Percentiles rank a stretch among this genome's conserved stretches.
These are phyloP conservation scores for Acer saccharum DNA, from an alignment of 345 rosid species.

Conservation along the genomic window DNA sequence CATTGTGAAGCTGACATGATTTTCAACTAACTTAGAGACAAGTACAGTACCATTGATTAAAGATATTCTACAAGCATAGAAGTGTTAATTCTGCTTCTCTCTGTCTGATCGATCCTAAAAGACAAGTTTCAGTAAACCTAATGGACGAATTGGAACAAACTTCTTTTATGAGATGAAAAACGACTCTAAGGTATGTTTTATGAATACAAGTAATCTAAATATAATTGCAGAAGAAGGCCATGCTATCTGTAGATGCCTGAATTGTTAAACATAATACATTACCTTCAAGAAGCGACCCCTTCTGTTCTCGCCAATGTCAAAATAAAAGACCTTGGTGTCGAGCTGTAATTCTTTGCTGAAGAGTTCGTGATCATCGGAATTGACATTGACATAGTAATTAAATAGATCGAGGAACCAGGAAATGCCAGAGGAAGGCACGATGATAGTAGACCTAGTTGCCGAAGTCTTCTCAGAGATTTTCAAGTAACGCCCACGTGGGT, in stretches of 20 bases:
- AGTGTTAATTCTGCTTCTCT: neutral
- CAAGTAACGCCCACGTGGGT: constrained; percentile 91
- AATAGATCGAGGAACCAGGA: constrained; percentile 99
- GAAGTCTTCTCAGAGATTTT: constrained; percentile 98
- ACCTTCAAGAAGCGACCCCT: constrained; percentile 98
- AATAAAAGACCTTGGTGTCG: constrained; percentile 97
- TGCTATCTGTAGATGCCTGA: neutral
- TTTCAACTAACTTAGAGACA: neutral
- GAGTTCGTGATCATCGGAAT: constrained; percentile 81
- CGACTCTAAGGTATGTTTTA: neutral
- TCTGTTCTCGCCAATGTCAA: constrained; percentile 94
- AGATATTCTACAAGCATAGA: neutral
- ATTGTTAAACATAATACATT: neutral
- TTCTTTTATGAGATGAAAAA: neutral
- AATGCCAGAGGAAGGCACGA: constrained; percentile 93
- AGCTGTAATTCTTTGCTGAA: constrained; percentile 97
- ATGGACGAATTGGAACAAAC: neutral
- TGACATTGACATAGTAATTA: constrained; percentile 73
- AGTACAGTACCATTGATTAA: neutral
- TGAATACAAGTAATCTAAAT: neutral
- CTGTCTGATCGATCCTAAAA: neutral
- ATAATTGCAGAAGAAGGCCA: neutral
- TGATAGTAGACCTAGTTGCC: constrained; percentile 98
- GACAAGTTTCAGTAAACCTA: neutral
- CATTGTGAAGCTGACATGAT: neutral